Evolutionary conservation across 345 rosid genomes (phyloP).

Genomic region (Moricandia moricandioides): DNA sequence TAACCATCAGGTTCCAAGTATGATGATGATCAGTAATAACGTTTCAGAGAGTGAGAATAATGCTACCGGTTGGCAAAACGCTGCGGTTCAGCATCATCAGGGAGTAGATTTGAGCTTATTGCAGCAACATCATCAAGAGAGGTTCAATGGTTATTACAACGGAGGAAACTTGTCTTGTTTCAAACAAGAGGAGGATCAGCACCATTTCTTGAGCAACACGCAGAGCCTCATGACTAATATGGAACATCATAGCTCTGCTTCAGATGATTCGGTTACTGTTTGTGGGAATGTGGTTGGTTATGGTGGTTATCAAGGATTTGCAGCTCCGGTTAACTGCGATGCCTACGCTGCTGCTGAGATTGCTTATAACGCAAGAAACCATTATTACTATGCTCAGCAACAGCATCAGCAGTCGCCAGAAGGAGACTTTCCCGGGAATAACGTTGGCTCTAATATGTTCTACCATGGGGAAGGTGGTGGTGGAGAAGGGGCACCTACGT

Average conservation of each 20-base stretch:
- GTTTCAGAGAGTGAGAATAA: slow-evolving; percentile 15
- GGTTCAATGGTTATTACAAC: slow-evolving; percentile 33
- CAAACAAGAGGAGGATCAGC: slow-evolving; percentile 64
- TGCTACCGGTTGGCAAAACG: slow-evolving; percentile 40
- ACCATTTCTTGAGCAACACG: slow-evolving; percentile 45
- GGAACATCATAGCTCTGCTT: slow-evolving; percentile 46
- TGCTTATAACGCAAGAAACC: slow-evolving; percentile 45
- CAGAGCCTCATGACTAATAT: slow-evolving; percentile 43
- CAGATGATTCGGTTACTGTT: slow-evolving; percentile 47
- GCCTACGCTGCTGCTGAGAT: slow-evolving; percentile 33
- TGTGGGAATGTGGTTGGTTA: slow-evolving; percentile 37
- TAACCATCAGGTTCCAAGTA: slow-evolving; percentile 13
- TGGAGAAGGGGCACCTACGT: slow-evolving; percentile 53
- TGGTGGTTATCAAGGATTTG: slow-evolving; percentile 42
- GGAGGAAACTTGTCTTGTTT: slow-evolving; percentile 43
- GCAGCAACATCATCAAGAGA: slow-evolving; percentile 44
- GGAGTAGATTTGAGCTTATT: slow-evolving; percentile 39
- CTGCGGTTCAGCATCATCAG: slow-evolving; percentile 47
- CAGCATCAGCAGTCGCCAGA: slow-evolving; percentile 12
- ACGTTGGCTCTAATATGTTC: slow-evolving; percentile 40
- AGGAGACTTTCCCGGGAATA: slow-evolving; percentile 29
- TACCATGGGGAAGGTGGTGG: slow-evolving; percentile 39
- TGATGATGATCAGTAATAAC: slow-evolving; percentile 11
- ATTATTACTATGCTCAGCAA: slow-evolving; percentile 45
- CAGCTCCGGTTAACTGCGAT: slow-evolving; percentile 40